Percentiles rank a stretch among this genome's conserved stretches.
Conservation (phyloP, 257 asterid species). For the Nicotiana tabacum region DNA sequence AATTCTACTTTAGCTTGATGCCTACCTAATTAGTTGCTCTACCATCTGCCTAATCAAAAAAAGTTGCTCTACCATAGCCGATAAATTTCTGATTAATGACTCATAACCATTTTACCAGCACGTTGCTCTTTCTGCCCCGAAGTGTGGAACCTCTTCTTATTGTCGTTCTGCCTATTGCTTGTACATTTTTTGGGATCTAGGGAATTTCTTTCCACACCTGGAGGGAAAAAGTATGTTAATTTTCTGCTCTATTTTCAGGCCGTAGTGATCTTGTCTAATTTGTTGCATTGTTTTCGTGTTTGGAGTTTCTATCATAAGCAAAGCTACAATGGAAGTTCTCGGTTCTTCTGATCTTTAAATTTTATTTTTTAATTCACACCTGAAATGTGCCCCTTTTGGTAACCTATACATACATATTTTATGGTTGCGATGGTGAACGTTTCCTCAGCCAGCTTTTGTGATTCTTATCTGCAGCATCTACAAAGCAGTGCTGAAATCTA, state of each 20-base stretch:
- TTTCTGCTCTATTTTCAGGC: not conserved
- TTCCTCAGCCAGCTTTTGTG: not conserved
- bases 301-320: not conserved
- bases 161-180: not conserved
- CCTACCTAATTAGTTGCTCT: not conserved
- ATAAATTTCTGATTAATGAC: not conserved
- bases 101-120: not conserved
- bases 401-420: not conserved
- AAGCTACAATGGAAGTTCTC: not conserved
- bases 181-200: not conserved
- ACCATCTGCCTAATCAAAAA: not conserved
- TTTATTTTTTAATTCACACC: not conserved
- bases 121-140: not conserved
- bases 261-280: not conserved
- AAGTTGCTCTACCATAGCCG: not conserved
- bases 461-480: constrained; percentile 32
- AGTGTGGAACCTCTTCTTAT: not conserved
- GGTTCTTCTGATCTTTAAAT: not conserved
- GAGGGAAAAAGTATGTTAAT: not conserved
- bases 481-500: constrained; percentile 34
- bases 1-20: not conserved
- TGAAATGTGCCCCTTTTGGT: not conserved
- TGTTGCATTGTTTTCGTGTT: not conserved
- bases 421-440: not conserved
- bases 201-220: not conserved